Conservation (phyloP, 2,329 filamentous ascomycete genomes). For the Aspergillus felis region DNA sequence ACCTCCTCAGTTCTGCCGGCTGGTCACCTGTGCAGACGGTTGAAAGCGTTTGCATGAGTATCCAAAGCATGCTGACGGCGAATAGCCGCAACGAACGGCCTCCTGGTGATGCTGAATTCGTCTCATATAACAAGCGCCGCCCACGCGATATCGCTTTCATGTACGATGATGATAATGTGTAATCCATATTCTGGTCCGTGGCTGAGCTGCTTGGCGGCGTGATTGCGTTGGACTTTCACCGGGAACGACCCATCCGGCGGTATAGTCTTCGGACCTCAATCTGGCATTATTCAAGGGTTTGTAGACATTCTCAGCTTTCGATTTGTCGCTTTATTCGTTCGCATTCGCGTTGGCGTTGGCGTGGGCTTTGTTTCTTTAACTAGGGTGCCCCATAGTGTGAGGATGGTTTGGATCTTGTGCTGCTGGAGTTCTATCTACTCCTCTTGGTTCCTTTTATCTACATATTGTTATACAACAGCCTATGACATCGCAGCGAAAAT, state of each 20-base stretch:
- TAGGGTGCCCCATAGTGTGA: background rate
- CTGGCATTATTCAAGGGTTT: background rate
- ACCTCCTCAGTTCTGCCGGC: conserved; percentile 79
- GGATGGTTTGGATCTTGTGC: background rate
- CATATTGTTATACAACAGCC: background rate
- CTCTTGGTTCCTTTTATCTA: background rate
- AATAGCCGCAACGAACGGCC: conserved; percentile 90
- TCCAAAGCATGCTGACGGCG: conserved; percentile 97
- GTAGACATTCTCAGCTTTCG: background rate
- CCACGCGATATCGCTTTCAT: conserved; percentile 89
- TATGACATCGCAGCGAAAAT: background rate
- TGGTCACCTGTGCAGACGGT: conserved; percentile 98
- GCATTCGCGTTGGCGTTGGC: conserved; percentile 2
- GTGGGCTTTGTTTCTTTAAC: background rate
- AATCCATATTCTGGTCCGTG: conserved; percentile 2
- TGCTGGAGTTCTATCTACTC: background rate
- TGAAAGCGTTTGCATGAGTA: conserved; percentile 92
- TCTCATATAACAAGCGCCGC: conserved; percentile 70
- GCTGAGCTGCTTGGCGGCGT: background rate
- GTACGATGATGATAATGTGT: conserved; percentile 86
- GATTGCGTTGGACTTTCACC: background rate
- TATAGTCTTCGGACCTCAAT: too few species aligned
- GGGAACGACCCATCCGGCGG: too few species aligned
- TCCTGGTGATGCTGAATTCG: conserved; percentile 85
- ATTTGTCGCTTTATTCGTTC: background rate